These are phyloP conservation scores for Solanum microdontum DNA, from an alignment of 257 asterid genomes.

Conservation along the genomic window DNA sequence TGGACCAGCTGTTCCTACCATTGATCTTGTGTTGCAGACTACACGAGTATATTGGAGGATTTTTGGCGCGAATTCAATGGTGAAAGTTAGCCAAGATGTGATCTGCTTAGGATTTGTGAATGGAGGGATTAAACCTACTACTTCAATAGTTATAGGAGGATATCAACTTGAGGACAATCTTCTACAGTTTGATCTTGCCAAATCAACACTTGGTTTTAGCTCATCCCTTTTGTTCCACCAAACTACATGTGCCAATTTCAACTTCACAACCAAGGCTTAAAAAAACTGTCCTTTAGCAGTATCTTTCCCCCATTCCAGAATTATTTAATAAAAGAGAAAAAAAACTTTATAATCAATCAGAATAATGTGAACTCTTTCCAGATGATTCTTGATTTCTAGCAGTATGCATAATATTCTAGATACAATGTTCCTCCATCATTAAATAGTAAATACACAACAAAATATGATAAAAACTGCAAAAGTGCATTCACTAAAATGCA, in stretches of 20 bases:
- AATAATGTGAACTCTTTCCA: not conserved
- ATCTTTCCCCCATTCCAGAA: not conserved
- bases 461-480: not conserved
- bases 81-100: slow-evolving; percentile 7
- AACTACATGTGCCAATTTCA: slow-evolving; percentile 12
- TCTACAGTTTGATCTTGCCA: slow-evolving; percentile 36
- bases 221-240: slow-evolving; percentile 26
- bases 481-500: not conserved
- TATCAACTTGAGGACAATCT: slow-evolving; percentile 41
- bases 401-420: not conserved
- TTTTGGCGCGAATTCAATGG: slow-evolving; percentile 47
- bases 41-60: slow-evolving; percentile 33
- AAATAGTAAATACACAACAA: not conserved
- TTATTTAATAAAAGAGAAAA: not conserved
- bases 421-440: not conserved
- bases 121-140: slow-evolving; percentile 11
- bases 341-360: not conserved
- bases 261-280: not conserved
- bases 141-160: slow-evolving; percentile 32
- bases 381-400: not conserved
- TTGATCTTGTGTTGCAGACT: slow-evolving; percentile 23
- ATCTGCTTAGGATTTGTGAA: slow-evolving; percentile 17
- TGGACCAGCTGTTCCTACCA: slow-evolving; percentile 37
- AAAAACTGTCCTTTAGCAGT: not conserved
- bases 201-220: slow-evolving; percentile 27